These are phyloP conservation scores for Withania somnifera DNA, from an alignment of 305 asterid species.

Conservation along the genomic window DNA sequence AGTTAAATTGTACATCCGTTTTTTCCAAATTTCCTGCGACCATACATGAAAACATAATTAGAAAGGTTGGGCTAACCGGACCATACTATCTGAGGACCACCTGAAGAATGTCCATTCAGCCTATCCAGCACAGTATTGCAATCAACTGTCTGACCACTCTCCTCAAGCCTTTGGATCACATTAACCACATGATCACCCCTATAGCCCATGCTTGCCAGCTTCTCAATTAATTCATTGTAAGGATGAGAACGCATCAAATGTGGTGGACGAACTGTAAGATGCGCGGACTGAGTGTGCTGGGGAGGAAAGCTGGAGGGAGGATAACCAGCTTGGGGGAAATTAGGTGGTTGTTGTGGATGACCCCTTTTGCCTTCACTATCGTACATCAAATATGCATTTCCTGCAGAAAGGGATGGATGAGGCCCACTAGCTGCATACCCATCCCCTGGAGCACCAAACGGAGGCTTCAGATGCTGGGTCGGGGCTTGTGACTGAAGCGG, in stretches of 20 bases:
- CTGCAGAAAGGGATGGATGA: neutral
- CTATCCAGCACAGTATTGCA: slow-evolving; percentile 13
- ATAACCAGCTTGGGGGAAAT: slow-evolving; percentile 9
- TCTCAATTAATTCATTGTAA: slow-evolving; percentile 15
- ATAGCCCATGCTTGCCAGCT: slow-evolving; percentile 12
- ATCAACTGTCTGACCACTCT: slow-evolving; percentile 15
- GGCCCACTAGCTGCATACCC: slow-evolving; percentile 5
- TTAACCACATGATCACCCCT: slow-evolving; percentile 10
- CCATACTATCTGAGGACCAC: slow-evolving; percentile 14
- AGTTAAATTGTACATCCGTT: neutral
- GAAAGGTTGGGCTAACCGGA: neutral
- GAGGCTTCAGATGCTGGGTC: slow-evolving; percentile 10
- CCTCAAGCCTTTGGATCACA: slow-evolving; percentile 13
- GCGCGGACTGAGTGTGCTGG: slow-evolving; percentile 3
- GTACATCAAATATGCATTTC: slow-evolving; percentile 12
- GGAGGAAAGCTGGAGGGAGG: slow-evolving; percentile 5
- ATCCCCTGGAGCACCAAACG: slow-evolving; percentile 10
- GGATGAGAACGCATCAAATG: slow-evolving; percentile 11
- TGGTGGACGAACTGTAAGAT: slow-evolving; percentile 6
- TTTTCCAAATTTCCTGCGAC: neutral
- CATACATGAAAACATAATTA: neutral
- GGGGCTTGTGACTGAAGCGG: slow-evolving; percentile 27
- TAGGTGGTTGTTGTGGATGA: slow-evolving; percentile 8
- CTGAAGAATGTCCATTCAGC: slow-evolving; percentile 16
- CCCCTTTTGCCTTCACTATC: slow-evolving; percentile 7